Evolutionary conservation across 176 grass and related monocot genomes (phyloP).

Genomic region (Saccharum officinarum): DNA sequence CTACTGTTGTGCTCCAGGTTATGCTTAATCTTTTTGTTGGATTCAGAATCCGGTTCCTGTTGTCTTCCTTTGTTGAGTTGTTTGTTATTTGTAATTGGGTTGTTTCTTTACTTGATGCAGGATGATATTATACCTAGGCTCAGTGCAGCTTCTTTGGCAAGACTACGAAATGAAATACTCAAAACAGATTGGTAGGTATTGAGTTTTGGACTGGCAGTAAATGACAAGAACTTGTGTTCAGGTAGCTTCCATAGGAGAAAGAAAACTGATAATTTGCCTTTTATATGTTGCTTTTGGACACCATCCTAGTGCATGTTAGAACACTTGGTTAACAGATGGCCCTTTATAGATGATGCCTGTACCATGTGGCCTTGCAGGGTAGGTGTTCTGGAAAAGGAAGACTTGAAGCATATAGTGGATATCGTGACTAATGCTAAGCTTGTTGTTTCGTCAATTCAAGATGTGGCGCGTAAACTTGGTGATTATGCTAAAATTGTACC

Average conservation of each 20-base stretch:
- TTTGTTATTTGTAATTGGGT: slow-evolving; percentile 2
- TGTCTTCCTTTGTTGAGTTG: neutral
- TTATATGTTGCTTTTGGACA: neutral
- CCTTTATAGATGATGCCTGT: neutral
- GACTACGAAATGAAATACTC: slow-evolving; percentile 83
- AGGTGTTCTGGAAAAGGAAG: slow-evolving; percentile 85
- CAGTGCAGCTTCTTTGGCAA: slow-evolving; percentile 76
- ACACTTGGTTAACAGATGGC: neutral
- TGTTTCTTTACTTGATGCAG: slow-evolving; percentile 36
- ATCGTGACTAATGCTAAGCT: slow-evolving; percentile 89
- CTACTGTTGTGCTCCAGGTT: slow-evolving; percentile 95
- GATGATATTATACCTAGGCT: slow-evolving; percentile 95
- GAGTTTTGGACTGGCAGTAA: neutral
- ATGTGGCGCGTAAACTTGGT: slow-evolving; percentile 69
- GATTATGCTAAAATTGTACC: slow-evolving; percentile 64
- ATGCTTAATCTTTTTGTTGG: neutral
- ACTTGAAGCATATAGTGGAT: slow-evolving; percentile 85
- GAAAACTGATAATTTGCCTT: neutral
- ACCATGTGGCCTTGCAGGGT: slow-evolving; percentile 57
- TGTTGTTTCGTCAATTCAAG: slow-evolving; percentile 85
- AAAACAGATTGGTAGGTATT: slow-evolving; percentile 90
- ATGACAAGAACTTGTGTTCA: neutral
- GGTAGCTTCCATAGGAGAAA: neutral
- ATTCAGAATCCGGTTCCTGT: neutral
- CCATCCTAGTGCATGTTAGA: neutral